These are phyloP conservation scores for Globisporangium canariense DNA, from an alignment of 352 stramenopile genomes.

Conservation along the genomic window DNA sequence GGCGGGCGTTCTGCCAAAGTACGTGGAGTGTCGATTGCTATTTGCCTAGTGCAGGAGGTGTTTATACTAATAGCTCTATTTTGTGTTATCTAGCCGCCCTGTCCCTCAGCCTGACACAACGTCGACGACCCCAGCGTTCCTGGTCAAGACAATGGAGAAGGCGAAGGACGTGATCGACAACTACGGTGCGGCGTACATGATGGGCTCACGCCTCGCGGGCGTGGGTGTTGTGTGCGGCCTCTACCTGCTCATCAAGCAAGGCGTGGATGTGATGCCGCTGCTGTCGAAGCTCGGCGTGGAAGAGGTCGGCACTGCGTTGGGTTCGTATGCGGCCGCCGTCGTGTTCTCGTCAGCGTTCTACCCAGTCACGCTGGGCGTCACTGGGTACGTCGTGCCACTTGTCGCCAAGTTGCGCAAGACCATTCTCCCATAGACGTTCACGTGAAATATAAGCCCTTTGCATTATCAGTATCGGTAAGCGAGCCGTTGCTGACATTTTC, in stretches of 20 bases:
- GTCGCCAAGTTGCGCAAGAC: slow-evolving; percentile 57
- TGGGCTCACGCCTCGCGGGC: slow-evolving; percentile 77
- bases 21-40: slow-evolving; percentile 5
- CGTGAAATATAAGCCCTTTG: neutral
- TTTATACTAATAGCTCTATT: neutral
- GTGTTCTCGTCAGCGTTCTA: slow-evolving; percentile 80
- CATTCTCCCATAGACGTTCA: slow-evolving; percentile 33
- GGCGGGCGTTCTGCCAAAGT: slow-evolving; percentile 54
- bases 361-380: slow-evolving; percentile 70
- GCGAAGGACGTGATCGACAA: slow-evolving; percentile 77
- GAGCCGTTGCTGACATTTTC: neutral
- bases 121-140: slow-evolving; percentile 28
- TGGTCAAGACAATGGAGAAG: slow-evolving; percentile 65
- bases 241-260: slow-evolving; percentile 78
- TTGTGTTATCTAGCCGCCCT: slow-evolving; percentile 17
- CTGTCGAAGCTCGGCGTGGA: slow-evolving; percentile 69
- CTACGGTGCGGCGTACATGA: slow-evolving; percentile 88
- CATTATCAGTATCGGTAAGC: neutral
- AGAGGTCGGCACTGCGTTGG: slow-evolving; percentile 63
- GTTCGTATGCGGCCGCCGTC: slow-evolving; percentile 74
- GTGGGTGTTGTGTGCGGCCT: slow-evolving; percentile 69
- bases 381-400: slow-evolving; percentile 68
- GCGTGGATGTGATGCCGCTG: slow-evolving; percentile 78
- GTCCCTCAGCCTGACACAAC: slow-evolving; percentile 12
- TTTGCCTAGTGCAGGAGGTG: slow-evolving; percentile 5